Percentiles rank a stretch among this genome's conserved stretches.
These are phyloP conservation scores for Westerdykella aurantiaca DNA, from an alignment of 2,329 filamentous ascomycete species.

Conservation along the genomic window DNA sequence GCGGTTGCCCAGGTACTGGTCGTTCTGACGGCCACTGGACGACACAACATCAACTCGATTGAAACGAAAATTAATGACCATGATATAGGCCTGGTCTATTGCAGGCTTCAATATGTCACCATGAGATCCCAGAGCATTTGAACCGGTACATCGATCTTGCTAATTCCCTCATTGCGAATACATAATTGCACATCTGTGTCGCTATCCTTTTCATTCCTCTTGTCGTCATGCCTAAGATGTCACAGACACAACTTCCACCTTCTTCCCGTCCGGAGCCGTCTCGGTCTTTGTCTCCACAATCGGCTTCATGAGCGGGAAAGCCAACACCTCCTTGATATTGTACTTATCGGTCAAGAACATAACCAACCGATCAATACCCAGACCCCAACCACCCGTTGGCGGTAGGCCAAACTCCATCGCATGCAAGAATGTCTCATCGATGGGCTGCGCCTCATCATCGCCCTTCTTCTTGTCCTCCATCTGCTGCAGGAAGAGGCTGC, in stretches of 20 bases:
- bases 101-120: no score
- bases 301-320: slow-evolving; percentile 98
- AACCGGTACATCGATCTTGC: no score
- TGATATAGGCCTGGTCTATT: no score
- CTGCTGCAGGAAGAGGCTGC: slow-evolving; percentile 86
- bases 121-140: no score
- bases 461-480: slow-evolving; percentile 91
- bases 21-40: no score
- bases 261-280: slow-evolving; percentile 43
- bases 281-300: slow-evolving; percentile 44
- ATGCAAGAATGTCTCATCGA: slow-evolving; percentile 93
- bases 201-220: no score
- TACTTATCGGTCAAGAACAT: slow-evolving; percentile 96
- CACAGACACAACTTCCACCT: background rate
- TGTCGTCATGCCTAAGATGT: no score
- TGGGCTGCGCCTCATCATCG: slow-evolving; percentile 91
- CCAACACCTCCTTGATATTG: slow-evolving; percentile 89
- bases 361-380: slow-evolving; percentile 89
- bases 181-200: no score
- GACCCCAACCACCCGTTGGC: slow-evolving; percentile 91
- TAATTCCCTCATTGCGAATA: no score
- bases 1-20: no score
- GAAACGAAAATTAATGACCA: no score
- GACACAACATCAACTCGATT: no score
- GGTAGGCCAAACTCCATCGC: slow-evolving; percentile 86